Base-by-base conservation (phyloP, 2,329 filamentous ascomycete genomes). In the Diaporthe velutina region DNA sequence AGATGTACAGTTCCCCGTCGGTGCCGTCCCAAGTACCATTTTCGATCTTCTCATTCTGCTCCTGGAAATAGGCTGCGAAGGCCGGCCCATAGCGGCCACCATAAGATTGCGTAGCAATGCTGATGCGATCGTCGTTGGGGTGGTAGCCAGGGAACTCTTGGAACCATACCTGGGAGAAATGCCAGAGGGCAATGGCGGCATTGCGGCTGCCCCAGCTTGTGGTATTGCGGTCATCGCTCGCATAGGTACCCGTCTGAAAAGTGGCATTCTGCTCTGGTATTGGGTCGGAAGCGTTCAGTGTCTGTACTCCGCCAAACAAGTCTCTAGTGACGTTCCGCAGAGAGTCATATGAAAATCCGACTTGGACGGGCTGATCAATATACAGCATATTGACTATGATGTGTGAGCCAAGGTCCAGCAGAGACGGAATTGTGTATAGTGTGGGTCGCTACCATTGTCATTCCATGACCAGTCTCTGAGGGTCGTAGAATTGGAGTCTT, bases 381-480 rank as follows among this genome's bases (percentile, higher is more conserved):
- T 91, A 93, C 7, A 93, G 86, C 86, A 92, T 88, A 75, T 92
- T 92, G 73, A 87, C 88, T 17, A 40, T 13, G 7, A 22, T 22
- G 2, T 52, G 64, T 68, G 0, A 68, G 64, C 22, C 22, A 15
- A 68, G 8, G 2, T 25, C 30, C 30, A 22, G n/a, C 22, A 8
- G 12, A 22, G 17, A n/a, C 13, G 13, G 0, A 19, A 48, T 8
- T 3, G 25, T 15, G 0, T 2, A 4, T 15, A 2, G n/a, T 38
- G 15, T n/a, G n/a, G 25, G 33, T 15, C 22, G 8, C 15, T 54
- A 68, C 64, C 64, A 3, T 87, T 85, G 78, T 91, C 90, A 77
- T 88, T 89, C 88, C 89, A 92, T 2, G 88, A 88, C 83, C 88
- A 91, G 0, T 89, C 88, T 75, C 92, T 92, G 25, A 84, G 74